Evolutionary conservation across 306 rosid species (phyloP), one percentile per base, ranked within the genome.

Genomic region (Corylus avellana): DNA sequence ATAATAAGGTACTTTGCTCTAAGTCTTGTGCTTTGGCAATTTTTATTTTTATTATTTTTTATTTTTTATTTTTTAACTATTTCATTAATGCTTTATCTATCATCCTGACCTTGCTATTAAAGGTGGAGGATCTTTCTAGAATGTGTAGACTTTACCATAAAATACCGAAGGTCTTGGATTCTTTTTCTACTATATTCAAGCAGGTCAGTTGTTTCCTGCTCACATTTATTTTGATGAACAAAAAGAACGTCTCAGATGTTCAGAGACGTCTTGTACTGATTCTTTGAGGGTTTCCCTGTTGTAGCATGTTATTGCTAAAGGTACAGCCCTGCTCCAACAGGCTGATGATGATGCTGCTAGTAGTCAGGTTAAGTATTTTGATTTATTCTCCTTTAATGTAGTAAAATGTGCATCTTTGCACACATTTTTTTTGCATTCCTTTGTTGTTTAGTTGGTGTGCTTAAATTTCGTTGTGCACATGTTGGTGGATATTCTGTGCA

Each of bases 101-200:
- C 73, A 50, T 79, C 55, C 11, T 72, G 51, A 76, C 75, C 72
- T 72, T 80, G 54, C 29, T 68, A 37, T 77, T 75, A 53, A 70
- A 94, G 96, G 93, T 89, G 88, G 98, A 89, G 11, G 97, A 89
- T 88, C 90, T 94, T 77, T 87, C 94, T 81, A 87, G 98, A 86
- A 92, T 94, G 88, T 94, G 85, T 80, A 90, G 94, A 68, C 98
- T 94, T 57, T 94, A 90, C 84, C 87, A 89, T 78, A 87, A 87
- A 82, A 89, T 94, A 80, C 86, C 89, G n/a, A 82, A 84, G 79
- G 97, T 93, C 32, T 79, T 94, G 86, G 97, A 92, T 0, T 96
- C 91, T 25, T 86, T 92, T 82, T 85, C 93, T 57, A 82, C 55
- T 84, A 86, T 89, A 56, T 91, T 94, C 78, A 92, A 90, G 88